A percentile compares a stretch with the other conserved stretches of the same genome.
Conservation (phyloP, 1,284 basidiomycete genomes). For the Moesziomyces parantarcticus region DNA sequence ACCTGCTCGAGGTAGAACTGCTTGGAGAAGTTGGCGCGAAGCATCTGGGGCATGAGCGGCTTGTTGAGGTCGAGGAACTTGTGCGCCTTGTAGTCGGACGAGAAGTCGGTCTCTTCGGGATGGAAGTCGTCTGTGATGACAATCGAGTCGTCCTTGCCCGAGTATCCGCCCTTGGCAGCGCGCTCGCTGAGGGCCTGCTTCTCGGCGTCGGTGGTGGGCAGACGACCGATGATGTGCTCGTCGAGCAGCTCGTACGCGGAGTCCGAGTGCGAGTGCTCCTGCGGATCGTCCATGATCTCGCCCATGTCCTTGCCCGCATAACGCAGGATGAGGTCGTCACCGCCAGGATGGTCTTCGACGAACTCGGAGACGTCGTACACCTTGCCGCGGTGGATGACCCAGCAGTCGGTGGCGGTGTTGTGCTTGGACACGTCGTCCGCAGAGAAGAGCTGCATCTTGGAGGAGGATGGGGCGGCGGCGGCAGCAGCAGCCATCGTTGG, state of each 20-base stretch:
- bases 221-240: slow-evolving; percentile 72
- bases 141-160: slow-evolving; percentile 70
- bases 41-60: slow-evolving; percentile 86
- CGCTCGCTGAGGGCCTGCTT: slow-evolving; percentile 24
- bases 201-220: slow-evolving; percentile 50
- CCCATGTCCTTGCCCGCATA: slow-evolving; percentile 87
- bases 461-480: slow-evolving; percentile 24
- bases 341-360: slow-evolving; percentile 70
- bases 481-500: too few relatives aligned
- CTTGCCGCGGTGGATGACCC: slow-evolving; percentile 69
- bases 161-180: slow-evolving; percentile 45
- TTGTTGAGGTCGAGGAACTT: slow-evolving; percentile 91
- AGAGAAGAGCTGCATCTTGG: slow-evolving; percentile 52
- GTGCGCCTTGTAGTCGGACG: slow-evolving; percentile 76
- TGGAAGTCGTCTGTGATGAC: slow-evolving; percentile 73
- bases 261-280: slow-evolving; percentile 92
- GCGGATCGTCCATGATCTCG: slow-evolving; percentile 81
- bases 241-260: slow-evolving; percentile 91
- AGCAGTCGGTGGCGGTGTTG: slow-evolving; percentile 76
- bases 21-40: slow-evolving; percentile 87
- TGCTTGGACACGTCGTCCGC: slow-evolving; percentile 53
- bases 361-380: slow-evolving; percentile 72
- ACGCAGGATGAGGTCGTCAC: slow-evolving; percentile 72
- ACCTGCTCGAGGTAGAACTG: slow-evolving; percentile 96
- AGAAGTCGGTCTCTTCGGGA: slow-evolving; percentile 59